These are phyloP conservation scores for Aspergillus hortae DNA, from an alignment of 2,329 filamentous ascomycete genomes.

Conservation along the genomic window DNA sequence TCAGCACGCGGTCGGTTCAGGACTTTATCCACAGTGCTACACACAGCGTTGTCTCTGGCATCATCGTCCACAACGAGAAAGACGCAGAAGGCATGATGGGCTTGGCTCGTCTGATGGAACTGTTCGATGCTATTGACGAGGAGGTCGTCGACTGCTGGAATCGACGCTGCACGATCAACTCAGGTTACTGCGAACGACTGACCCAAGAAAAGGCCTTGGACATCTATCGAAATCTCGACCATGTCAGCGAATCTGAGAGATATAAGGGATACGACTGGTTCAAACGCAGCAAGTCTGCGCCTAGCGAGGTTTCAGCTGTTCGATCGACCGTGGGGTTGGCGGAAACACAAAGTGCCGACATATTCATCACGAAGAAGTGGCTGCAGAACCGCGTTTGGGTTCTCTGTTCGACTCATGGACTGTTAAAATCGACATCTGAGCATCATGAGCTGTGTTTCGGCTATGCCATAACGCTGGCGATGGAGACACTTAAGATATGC, in stretches of 20 bases:
- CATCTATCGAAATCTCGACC: constrained; percentile 33
- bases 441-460: constrained; percentile 35
- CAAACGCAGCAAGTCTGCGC: constrained; percentile 28
- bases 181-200: constrained; percentile 62
- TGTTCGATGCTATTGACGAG: constrained; percentile 44
- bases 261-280: constrained; percentile 38
- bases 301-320: constrained; percentile 13
- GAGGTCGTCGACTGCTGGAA: constrained; percentile 45
- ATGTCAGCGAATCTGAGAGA: constrained; percentile 31
- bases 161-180: constrained; percentile 57
- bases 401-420: constrained; percentile 38
- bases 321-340: constrained; percentile 25
- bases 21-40: constrained; percentile 37
- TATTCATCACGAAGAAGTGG: constrained; percentile 44
- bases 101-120: constrained; percentile 41
- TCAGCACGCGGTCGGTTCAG: constrained; percentile 39
- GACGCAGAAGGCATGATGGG: constrained; percentile 43
- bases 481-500: constrained; percentile 33
- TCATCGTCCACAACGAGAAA: constrained; percentile 43
- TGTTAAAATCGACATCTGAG: constrained; percentile 32
- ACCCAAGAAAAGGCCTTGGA: constrained; percentile 57
- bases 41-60: constrained; percentile 34
- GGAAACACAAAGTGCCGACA: constrained; percentile 42
- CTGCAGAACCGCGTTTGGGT: constrained; percentile 43
- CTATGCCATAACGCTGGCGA: constrained; percentile 35